Percentiles rank a stretch among this genome's conserved stretches.
These are phyloP conservation scores for Kwoniella sp. DNA, from an alignment of 768 basidiomycete genomes.

Conservation along the genomic window DNA sequence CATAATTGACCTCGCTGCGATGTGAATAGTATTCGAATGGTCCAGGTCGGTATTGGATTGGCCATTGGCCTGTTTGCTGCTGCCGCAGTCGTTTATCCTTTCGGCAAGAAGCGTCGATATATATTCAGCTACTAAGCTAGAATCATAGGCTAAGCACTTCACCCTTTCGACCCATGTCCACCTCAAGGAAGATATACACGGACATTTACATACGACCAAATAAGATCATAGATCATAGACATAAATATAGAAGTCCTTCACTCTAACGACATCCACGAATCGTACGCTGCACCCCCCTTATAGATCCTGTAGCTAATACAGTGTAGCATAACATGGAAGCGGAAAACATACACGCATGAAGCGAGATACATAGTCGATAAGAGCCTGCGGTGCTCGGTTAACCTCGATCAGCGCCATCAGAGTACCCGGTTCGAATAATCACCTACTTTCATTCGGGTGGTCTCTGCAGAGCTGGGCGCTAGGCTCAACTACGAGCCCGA, in stretches of 20 bases:
- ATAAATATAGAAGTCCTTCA: background rate
- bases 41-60: slow-evolving; percentile 48
- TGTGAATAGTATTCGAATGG: slow-evolving; percentile 33
- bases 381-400: no score
- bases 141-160: no score
- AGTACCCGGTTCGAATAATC: no score
- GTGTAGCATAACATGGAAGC: background rate
- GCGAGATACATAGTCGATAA: no score
- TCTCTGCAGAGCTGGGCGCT: no score
- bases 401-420: no score
- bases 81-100: slow-evolving; percentile 44
- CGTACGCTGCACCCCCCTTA: background rate
- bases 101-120: slow-evolving; percentile 42
- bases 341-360: no score
- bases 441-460: no score
- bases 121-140: slow-evolving; percentile 43
- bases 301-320: background rate
- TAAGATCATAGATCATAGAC: background rate
- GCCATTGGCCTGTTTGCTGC: slow-evolving; percentile 48
- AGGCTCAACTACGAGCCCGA: no score
- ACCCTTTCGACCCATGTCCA: no score
- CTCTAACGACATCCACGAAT: background rate
- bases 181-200: background rate
- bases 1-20: background rate
- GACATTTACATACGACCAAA: background rate